Base-by-base conservation (phyloP, 768 basidiomycete species). In the Mycena polygramma region DNA sequence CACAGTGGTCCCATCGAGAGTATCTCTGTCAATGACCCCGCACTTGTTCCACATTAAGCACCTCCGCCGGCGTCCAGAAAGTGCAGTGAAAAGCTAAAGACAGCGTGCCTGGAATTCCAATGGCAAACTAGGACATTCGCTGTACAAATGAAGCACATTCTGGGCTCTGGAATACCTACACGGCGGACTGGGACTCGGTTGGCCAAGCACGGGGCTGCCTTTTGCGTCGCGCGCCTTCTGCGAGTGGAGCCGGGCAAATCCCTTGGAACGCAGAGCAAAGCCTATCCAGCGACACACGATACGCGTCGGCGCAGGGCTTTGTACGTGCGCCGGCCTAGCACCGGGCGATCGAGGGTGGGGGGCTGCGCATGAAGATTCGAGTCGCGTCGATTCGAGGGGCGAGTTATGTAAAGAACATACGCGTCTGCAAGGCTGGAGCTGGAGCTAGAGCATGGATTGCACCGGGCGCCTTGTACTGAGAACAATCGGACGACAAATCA, bases 321-420 rank as follows among this genome's bases (percentile, higher is more conserved):
- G 54, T 20, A 55, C 37, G 39, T 37, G 55, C 55, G 11, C 54
- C 36, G 54, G 30, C 55, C 55, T 41, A 57, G 55, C 36, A 19
- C 55, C 55, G 55, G 10, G 22, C 49, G 30, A 57, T 65, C 55
- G 57, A 59, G 49, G 55, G 65, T 57, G 55, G 20, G 26, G 10
- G 22, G 20, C 17, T 22, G 30, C 30, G 30, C 30, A 30, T 30
- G 30, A 30, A 51, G 45, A 39, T 52, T 26, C 52, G 36, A 37
- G 20, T 55, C 20, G 53, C 35, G 19, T 35, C 15, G 46, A 14
- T 37, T 51, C 51, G 61, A 49, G 35, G 15, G 49, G n/a, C 37
- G 63, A 49, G 48, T 60, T 41, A 68, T 26, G 59, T 61, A 68
- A 67, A 45, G 45, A 68, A 68, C 59, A 61, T 59, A 68, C 66